Evolutionary conservation across 345 rosid species (phyloP), one percentile per base, ranked within the genome.

Genomic region (Camelina neglecta): DNA sequence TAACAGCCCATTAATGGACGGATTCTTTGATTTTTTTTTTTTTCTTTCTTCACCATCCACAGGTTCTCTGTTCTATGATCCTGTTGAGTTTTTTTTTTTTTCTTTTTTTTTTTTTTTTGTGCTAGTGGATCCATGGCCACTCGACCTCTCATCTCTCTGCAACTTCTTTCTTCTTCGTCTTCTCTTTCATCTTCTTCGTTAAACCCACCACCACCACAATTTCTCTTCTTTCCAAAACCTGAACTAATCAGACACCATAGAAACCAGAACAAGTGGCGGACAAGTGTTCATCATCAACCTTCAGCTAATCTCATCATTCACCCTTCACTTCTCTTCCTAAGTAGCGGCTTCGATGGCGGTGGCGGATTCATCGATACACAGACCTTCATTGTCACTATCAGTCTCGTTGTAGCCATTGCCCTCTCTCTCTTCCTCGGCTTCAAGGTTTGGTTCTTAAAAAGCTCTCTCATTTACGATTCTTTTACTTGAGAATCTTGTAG

Each of bases 381-480:
- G 65, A 86, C 94, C 1, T 82, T 87, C 13, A 85, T 93, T 56
- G 83, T 83, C 65, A 85, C 94, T 11, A 71, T 85, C 76, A 93
- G 98, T 69, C 90, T 93, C 45, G 78, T 91, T 16, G 91, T 83
- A 6, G 97, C 97, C 82, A 91, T 93, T 83, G 86, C 83, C 1
- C 87, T 90, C 8, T 93, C 98, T 44, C 89, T 93, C 65, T 81
- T 87, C 71, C 88, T 91, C 21, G 97, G 98, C 66, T 84, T 93
- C 79, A 93, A 91, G 42, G 42, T 39, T 9, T 6, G 92, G 97
- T 84, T 39, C 16, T 7, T 26, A 8, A 6, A 53, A 1, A 29
- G 5, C 31, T 53, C 31, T 53, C 31, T 58, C 13, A 33, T 35
- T 29, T 20, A 3, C 23, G 3, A 53, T 11, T 16, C 33, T 60